Base-by-base conservation (phyloP, 2,329 filamentous ascomycete genomes). In the Ascochyta rabiei region DNA sequence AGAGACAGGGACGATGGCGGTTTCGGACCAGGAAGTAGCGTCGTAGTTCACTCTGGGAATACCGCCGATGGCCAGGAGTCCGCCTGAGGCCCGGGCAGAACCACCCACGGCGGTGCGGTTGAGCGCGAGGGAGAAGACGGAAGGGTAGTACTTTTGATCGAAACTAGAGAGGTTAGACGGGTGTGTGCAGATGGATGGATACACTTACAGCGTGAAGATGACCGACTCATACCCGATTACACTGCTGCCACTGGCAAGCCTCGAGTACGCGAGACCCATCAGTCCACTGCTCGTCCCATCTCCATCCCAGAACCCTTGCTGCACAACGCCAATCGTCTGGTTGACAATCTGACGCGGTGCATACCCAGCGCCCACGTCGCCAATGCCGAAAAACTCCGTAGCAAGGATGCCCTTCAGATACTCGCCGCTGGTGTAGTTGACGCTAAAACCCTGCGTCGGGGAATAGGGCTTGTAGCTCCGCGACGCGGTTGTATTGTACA, bases 11-110 rank as follows among this genome's bases (percentile, higher is more conserved):
- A 52, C 42, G 23, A 70, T 64, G 31, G 58, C 51, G 1, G 63
- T 62, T 30, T 56, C 53, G 24, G 62, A 60, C 52, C 46, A 55
- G 24, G 63, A 71, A 39, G 43, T 16, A 8, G 44, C 31, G 18
- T 64, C 50, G 39, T 60, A 51, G 1, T 48, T 23, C 4, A 69
- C 47, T 37, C 60, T 35, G 0, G 67, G 67, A 38, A 71, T 63
- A 30, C 70, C 68, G 40, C 70, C 69, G 31, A 73, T 62, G n/a
- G 70, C 70, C 5, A 73, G 59, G n/a, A 66, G 41, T 43, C 70
- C 69, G 40, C 69, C 68, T 12, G 45, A 43, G 2, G 19, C 35
- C 12, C 60, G 62, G 4, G 24, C 37, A 7, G 63, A 60, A 12
- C 39, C 40, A 1, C 10, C 10, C 6, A 24, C n/a, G 0, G 59